Conservation (phyloP, 2,329 filamentous ascomycete genomes). For the Aspergillus pseudotamarii region DNA sequence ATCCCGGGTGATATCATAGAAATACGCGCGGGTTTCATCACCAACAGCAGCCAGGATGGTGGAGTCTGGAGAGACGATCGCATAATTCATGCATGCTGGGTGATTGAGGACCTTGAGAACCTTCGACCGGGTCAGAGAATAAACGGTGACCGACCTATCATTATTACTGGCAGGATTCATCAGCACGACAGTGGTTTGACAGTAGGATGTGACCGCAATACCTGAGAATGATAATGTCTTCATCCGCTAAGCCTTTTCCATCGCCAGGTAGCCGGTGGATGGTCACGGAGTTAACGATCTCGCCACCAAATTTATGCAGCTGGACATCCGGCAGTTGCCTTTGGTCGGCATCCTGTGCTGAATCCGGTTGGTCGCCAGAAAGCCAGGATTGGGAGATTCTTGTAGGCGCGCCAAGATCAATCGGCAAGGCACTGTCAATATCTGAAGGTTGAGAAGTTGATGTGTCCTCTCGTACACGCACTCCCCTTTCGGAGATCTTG, state of each 20-base stretch:
- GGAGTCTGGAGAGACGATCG: conserved; percentile 89
- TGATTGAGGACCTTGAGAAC: conserved; percentile 72
- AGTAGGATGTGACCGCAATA: conserved; percentile 48
- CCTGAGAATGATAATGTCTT: conserved; percentile 58
- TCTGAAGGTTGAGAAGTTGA: conserved; percentile 45
- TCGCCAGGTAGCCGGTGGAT: conserved; percentile 58
- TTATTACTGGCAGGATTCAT: conserved; percentile 76
- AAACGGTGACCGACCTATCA: conserved; percentile 84
- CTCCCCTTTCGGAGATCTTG: conserved; percentile 53
- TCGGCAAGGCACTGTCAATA: conserved; percentile 60
- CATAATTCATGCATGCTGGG: conserved; percentile 87
- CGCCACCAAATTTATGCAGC: conserved; percentile 62
- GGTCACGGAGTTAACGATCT: conserved; percentile 69
- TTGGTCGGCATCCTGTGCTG: conserved; percentile 21
- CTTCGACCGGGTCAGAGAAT: conserved; percentile 70
- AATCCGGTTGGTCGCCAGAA: conserved; percentile 23
- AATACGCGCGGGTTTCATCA: conserved; percentile 83
- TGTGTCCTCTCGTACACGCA: conserved; percentile 42
- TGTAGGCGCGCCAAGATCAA: conserved; percentile 46
- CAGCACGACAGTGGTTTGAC: conserved; percentile 49
- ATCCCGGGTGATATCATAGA: conserved; percentile 62
- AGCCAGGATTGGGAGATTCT: conserved; percentile 29
- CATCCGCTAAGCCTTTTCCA: conserved; percentile 50
- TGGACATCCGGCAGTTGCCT: conserved; percentile 49
- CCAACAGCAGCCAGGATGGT: conserved; percentile 78